Conservation (phyloP, 345 rosid genomes). For the Arabis alpina region DNA sequence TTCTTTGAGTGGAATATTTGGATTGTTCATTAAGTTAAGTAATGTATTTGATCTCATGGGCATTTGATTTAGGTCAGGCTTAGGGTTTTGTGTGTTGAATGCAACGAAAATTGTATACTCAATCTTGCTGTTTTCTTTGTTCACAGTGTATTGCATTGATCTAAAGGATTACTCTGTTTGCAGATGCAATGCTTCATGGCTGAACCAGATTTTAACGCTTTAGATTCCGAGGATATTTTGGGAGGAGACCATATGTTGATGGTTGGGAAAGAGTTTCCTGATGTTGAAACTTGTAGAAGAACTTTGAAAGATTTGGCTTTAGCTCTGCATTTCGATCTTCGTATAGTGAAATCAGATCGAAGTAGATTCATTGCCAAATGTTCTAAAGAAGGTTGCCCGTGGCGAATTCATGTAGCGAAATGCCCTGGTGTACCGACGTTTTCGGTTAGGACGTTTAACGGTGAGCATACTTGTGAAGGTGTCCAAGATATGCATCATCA, state of each 20-base stretch:
- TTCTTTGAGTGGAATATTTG: not conserved
- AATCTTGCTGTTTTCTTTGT: constrained; percentile 14
- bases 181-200: constrained; percentile 63
- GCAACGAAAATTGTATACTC: too few relatives aligned
- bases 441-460: constrained; percentile 83
- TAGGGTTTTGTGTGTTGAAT: constrained; percentile 26
- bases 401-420: constrained; percentile 99
- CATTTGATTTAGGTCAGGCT: constrained; percentile 13
- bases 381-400: constrained; percentile 98
- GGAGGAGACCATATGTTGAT: constrained; percentile 51
- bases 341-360: constrained; percentile 97
- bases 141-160: constrained; percentile 24
- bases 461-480: constrained; percentile 97
- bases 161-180: constrained; percentile 5
- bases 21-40: not conserved
- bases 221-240: constrained; percentile 50
- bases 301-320: constrained; percentile 90
- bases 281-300: constrained; percentile 98
- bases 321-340: constrained; percentile 93
- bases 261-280: constrained; percentile 95
- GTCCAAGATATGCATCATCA: constrained; percentile 91
- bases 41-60: constrained; percentile 5
- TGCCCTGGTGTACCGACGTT: constrained; percentile 95
- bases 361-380: constrained; percentile 98
- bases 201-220: constrained; percentile 56